A percentile compares a stretch with the other conserved stretches of the same genome.
phyloP scores from a whole-genome alignment of 345 rosid species.

The Melaleuca quinquenervia region DNA sequence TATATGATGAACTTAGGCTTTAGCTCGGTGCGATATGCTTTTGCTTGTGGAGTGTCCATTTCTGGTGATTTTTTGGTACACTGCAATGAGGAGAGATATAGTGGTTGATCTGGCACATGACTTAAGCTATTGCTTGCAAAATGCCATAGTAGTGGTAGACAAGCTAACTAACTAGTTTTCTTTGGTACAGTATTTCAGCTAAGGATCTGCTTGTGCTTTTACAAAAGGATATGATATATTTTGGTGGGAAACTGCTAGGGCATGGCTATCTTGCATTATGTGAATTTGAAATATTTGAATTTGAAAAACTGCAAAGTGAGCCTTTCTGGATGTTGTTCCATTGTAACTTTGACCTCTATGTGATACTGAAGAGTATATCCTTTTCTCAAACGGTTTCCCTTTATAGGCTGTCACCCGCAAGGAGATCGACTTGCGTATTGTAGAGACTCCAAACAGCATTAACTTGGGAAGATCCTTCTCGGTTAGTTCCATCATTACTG shows the following conservation, averaged over 20 bases:
- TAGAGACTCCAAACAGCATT: constrained; percentile 49
- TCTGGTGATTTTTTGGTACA: not conserved
- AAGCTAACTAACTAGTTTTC: not conserved
- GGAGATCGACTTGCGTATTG: constrained; percentile 61
- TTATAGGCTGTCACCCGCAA: constrained; percentile 54
- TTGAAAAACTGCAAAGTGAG: not conserved
- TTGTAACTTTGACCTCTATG: not conserved
- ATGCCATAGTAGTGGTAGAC: not conserved
- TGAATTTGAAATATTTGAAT: not conserved
- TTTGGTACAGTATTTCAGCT: not conserved
- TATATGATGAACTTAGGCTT: not conserved
- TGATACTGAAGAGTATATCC: not conserved
- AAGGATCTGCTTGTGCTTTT: not conserved
- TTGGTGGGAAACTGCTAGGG: not conserved
- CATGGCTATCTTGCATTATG: not conserved
- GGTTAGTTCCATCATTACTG: constrained; percentile 22
- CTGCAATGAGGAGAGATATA: not conserved
- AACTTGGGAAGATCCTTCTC: constrained; percentile 56
- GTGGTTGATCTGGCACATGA: not conserved
- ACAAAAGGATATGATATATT: not conserved
- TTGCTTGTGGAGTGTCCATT: not conserved
- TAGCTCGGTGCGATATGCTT: not conserved
- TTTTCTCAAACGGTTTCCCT: not conserved
- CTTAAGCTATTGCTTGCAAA: not conserved
- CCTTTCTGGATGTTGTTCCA: not conserved